Conservation (phyloP, 805 yeast species). For the Starmerella bacillaris region DNA sequence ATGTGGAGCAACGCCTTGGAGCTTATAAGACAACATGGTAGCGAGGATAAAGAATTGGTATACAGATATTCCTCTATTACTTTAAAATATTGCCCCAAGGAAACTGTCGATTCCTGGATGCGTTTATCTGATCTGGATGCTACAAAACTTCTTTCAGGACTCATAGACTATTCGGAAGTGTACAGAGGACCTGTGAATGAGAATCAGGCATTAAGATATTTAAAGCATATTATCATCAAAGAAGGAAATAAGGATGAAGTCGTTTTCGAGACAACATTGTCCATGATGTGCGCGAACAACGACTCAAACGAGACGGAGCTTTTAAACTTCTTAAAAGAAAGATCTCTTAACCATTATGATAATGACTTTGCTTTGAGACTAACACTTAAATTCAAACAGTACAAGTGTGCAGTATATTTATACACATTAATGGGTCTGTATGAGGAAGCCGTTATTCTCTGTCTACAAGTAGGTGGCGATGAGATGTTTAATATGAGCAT, state of each 20-base stretch:
- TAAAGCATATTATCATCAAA: constrained; percentile 36
- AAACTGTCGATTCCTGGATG: constrained; percentile 67
- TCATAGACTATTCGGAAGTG: constrained; percentile 41
- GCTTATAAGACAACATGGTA: constrained; percentile 28
- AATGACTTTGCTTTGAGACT: constrained; percentile 57
- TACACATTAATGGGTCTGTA: constrained; percentile 48
- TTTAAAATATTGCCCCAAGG: constrained; percentile 46
- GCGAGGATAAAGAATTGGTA: constrained; percentile 28
- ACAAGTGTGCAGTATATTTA: constrained; percentile 54
- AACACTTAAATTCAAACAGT: constrained; percentile 41
- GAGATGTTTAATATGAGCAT: constrained; percentile 42
- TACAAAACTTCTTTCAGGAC: constrained; percentile 52
- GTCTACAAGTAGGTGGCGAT: constrained; percentile 31
- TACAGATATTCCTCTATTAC: constrained; percentile 56
- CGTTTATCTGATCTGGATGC: constrained; percentile 37
- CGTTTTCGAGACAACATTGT: constrained; percentile 53
- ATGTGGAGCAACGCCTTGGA: constrained; percentile 60
- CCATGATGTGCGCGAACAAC: constrained; percentile 34
- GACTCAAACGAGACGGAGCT: constrained; percentile 33
- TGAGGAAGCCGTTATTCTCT: constrained; percentile 67
- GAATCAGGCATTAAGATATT: constrained; percentile 50
- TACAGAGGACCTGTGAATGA: constrained; percentile 26
- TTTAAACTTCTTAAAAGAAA: constrained; percentile 33
- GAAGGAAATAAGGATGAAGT: constrained; percentile 29
- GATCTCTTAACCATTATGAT: constrained; percentile 23